Base-by-base conservation (phyloP, 805 yeast genomes). In the Yarrowia bubula region DNA sequence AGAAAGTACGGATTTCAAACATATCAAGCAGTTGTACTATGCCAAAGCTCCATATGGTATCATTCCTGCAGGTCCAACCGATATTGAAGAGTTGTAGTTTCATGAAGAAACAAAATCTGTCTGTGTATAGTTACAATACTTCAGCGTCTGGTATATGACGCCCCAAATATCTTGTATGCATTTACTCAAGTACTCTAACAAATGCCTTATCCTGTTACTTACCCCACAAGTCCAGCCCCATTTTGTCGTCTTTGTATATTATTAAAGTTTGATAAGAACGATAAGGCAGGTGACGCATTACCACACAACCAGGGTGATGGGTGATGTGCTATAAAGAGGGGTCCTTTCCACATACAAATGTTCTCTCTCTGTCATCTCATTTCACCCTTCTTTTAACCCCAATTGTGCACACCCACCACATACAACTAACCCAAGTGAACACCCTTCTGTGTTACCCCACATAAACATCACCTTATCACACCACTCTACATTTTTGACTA, bases 1-100 rank as follows among this genome's bases (percentile, higher is more conserved):
- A 69, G 83, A 83, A 35, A 90, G 97, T 8, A 90, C 96, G 14
- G 81, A 89, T 73, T 90, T 95, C 72, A 90, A 87, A 41, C 98
- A 95, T 75, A 92, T 92, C 78, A 93, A 92, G 76, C 79, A 81
- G 71, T 13, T 47, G 15, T 47, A 47, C 8, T 47, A 47, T 7
- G 39, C 10, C n/a, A 47, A 47, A 38, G 38, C 10, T 10, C 28
- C 18, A 2, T 38, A 32, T 7, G 17, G 53, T 17, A 10, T 47
- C 5, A 15, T 47, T 32, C 53, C 53, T 15, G 53, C 53, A 1
- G 53, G 53, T 15, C 53, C 53, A 8, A 28, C 53, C 0, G 53
- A 47, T 17, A 47, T 47, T 17, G 53, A 47, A 28, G 7, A 10
- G 11, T 15, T 47, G 15, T 18, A 43, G 13, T 4, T 28, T 11